Percentiles rank a stretch among this genome's conserved stretches.
These are phyloP conservation scores for Wallacemonas rigidus DNA, from an alignment of 208 protist genomes.

Conservation along the genomic window DNA sequence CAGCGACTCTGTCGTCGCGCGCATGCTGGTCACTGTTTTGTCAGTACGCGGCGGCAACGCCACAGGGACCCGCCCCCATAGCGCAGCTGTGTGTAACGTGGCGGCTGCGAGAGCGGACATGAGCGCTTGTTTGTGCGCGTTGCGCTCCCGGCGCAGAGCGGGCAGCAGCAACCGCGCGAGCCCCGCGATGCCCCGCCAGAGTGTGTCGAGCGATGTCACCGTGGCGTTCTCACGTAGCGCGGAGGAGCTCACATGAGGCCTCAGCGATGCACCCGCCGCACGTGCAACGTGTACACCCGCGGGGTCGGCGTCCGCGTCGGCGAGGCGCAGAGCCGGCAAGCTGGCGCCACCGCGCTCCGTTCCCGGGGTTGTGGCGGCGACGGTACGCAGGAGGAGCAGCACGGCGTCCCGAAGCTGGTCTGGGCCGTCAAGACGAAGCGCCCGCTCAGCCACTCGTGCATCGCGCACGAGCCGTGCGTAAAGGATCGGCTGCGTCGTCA, in stretches of 20 bases:
- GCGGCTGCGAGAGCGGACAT: constrained; percentile 35
- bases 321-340: neutral
- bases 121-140: constrained; percentile 43
- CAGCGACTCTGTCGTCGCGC: constrained; percentile 46
- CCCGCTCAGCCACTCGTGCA: constrained; percentile 39
- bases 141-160: constrained; percentile 29
- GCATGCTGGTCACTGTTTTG: constrained; percentile 30
- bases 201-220: constrained; percentile 6
- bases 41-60: constrained; percentile 11
- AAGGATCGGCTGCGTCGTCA: constrained; percentile 31
- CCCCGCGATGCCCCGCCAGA: constrained; percentile 52
- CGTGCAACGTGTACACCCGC: neutral
- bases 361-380: neutral
- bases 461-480: constrained; percentile 54
- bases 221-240: neutral
- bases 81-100: constrained; percentile 17
- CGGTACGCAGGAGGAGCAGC: constrained; percentile 24
- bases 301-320: too few species aligned
- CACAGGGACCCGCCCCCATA: neutral
- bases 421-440: constrained; percentile 41
- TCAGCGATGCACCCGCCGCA: neutral
- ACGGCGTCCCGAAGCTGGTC: constrained; percentile 23
- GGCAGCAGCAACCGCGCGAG: constrained; percentile 42
- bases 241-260: neutral
- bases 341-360: neutral